Conservation (phyloP, 768 basidiomycete genomes). For the Lactarius deliciosus region DNA sequence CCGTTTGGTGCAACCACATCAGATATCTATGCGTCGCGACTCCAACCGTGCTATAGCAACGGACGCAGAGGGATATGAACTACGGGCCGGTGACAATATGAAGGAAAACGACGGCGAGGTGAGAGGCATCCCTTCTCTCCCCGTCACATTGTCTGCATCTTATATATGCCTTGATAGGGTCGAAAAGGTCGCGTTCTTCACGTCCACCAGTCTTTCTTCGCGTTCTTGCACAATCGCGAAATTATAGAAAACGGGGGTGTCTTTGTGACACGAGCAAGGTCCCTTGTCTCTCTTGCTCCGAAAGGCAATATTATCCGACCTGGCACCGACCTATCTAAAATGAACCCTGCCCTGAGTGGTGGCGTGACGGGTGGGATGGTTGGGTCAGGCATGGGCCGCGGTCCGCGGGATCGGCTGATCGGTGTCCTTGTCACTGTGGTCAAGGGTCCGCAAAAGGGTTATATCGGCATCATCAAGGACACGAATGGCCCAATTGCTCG, state of each 20-base stretch:
- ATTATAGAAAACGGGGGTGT: slow-evolving; percentile 89
- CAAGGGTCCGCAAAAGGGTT: slow-evolving; percentile 88
- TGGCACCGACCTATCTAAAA: slow-evolving; percentile 78
- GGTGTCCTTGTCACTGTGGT: slow-evolving; percentile 76
- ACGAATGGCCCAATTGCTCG: slow-evolving; percentile 84
- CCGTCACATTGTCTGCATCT: slow-evolving; percentile 1
- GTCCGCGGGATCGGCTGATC: slow-evolving; percentile 79
- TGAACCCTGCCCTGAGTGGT: slow-evolving; percentile 77
- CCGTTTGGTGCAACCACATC: slow-evolving; percentile 87
- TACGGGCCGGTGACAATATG: slow-evolving; percentile 86
- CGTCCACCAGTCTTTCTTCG: slow-evolving; percentile 90
- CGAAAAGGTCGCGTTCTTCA: slow-evolving; percentile 91
- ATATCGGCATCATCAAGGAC: slow-evolving; percentile 91
- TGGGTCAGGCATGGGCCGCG: slow-evolving; percentile 78
- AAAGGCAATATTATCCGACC: slow-evolving; percentile 72
- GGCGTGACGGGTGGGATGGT: slow-evolving; percentile 71
- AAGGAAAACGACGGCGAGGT: slow-evolving; percentile 92
- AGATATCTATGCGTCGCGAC: slow-evolving; percentile 89
- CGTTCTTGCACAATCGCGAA: slow-evolving; percentile 93
- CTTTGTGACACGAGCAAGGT: slow-evolving; percentile 86
- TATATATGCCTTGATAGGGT: slow-evolving; percentile 44
- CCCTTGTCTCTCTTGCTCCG: slow-evolving; percentile 81
- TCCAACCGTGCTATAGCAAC: slow-evolving; percentile 81
- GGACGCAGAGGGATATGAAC: slow-evolving; percentile 84
- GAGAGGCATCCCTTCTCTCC: slow-evolving; percentile 29